These are phyloP conservation scores for Auricularia auricula-judae DNA, from an alignment of 768 basidiomycete genomes.

Conservation along the genomic window DNA sequence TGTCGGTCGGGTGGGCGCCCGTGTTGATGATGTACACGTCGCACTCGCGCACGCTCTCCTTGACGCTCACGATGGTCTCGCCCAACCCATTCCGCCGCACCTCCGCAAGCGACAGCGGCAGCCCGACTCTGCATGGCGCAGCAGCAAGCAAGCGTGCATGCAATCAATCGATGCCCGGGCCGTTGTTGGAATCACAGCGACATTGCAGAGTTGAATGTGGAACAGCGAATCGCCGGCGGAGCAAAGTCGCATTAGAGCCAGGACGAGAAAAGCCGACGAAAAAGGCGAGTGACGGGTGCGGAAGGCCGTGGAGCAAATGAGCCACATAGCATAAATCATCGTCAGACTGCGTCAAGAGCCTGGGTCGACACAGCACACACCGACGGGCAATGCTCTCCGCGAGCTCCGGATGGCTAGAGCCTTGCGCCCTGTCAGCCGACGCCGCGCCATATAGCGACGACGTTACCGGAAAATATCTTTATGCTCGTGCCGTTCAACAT, in stretches of 20 bases:
- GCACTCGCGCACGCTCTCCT: constrained; percentile 92
- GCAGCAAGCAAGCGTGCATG: not conserved
- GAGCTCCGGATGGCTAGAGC: constrained; percentile 91
- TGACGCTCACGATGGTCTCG: constrained; percentile 84
- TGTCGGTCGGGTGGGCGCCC: constrained; percentile 46
- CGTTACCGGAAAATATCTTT: constrained; percentile 45
- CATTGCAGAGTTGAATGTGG: too few relatives aligned
- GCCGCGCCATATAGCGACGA: constrained; percentile 11
- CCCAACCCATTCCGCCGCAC: constrained; percentile 83
- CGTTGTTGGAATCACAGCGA: constrained; percentile 2
- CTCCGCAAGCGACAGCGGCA: constrained; percentile 79
- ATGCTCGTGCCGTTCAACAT: constrained; percentile 50
- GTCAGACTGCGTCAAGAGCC: not conserved
- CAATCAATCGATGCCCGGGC: not conserved
- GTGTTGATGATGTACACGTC: constrained; percentile 99
- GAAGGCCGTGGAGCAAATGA: not conserved
- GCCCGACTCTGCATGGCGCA: constrained; percentile 58
- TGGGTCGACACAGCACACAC: constrained; percentile 31
- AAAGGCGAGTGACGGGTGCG: too few relatives aligned
- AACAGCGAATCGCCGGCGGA: too few relatives aligned
- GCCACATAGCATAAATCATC: not conserved
- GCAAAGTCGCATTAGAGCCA: too few relatives aligned
- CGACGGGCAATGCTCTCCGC: constrained; percentile 89
- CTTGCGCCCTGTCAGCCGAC: constrained; percentile 26
- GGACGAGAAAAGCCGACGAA: too few relatives aligned